phyloP scores from a whole-genome alignment of 2,329 filamentous ascomycete genomes.

The Colletotrichum simmondsii region DNA sequence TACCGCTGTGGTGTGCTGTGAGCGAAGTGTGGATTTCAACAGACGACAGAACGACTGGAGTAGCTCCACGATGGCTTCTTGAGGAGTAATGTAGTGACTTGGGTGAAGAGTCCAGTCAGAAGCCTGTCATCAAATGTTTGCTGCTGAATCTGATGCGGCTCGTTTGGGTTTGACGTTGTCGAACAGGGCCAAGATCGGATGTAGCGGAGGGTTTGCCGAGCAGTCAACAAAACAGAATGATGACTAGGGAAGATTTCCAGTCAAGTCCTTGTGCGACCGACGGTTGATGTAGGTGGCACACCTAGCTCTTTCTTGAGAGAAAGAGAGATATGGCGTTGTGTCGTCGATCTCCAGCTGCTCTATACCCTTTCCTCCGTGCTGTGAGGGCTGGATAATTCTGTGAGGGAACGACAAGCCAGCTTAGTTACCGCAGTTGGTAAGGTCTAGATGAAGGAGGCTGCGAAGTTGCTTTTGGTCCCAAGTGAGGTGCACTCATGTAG shows the following conservation, averaged over 20 bases:
- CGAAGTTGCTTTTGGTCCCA: background rate
- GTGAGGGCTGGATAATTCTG: background rate
- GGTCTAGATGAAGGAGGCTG: background rate
- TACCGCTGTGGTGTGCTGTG: background rate
- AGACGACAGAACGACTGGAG: background rate
- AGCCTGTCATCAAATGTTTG: no score
- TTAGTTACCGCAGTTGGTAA: background rate
- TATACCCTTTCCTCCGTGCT: background rate
- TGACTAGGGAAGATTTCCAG: background rate
- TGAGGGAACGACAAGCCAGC: background rate
- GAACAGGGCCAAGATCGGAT: background rate
- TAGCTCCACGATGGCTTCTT: background rate
- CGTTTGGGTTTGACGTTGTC: background rate
- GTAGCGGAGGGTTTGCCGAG: constrained; percentile 2
- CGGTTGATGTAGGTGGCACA: background rate
- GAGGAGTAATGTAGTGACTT: background rate
- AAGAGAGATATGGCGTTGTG: background rate
- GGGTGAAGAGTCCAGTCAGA: background rate
- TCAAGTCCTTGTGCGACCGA: background rate
- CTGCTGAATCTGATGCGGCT: background rate
- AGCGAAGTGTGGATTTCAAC: background rate
- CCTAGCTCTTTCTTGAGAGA: constrained; percentile 6
- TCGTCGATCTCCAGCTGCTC: background rate
- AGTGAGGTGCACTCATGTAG: background rate
- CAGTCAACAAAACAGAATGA: background rate